Evolutionary conservation across 495 filamentous ascomycete genomes (phyloP).

Genomic region (Neurospora africana): DNA sequence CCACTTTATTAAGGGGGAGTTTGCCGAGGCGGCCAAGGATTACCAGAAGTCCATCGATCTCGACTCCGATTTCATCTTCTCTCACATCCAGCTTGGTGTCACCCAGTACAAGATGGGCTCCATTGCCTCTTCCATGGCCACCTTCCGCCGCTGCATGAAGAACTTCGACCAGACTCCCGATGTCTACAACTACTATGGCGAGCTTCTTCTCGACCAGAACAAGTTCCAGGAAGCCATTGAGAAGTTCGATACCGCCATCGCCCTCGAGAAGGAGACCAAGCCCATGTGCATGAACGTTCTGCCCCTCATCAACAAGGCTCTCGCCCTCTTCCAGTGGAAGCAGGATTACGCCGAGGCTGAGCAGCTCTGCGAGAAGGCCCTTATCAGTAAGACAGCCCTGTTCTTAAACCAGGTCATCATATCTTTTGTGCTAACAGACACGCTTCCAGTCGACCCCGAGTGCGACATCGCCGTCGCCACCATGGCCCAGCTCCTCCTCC

Average conservation of each 20-base stretch:
- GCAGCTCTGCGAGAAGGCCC: constrained; percentile 89
- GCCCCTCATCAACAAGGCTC: constrained; percentile 95
- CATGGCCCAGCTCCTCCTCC: constrained; percentile 96
- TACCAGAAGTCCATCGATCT: constrained; percentile 99
- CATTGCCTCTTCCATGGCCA: constrained; percentile 94
- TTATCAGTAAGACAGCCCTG: constrained; percentile 66
- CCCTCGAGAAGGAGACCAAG: constrained; percentile 93
- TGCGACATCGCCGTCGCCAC: constrained; percentile 98
- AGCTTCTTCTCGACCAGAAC: constrained; percentile 93
- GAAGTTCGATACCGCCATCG: constrained; percentile 95
- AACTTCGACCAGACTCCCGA: constrained; percentile 94
- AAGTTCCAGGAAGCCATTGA: constrained; percentile 93
- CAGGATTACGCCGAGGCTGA: constrained; percentile 91
- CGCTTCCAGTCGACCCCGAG: constrained; percentile 82
- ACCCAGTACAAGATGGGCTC: constrained; percentile 99
- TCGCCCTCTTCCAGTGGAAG: constrained; percentile 96
- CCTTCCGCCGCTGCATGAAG: constrained; percentile 95
- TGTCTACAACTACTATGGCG: constrained; percentile 99
- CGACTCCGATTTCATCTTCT: constrained; percentile 93
- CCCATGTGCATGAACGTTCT: constrained; percentile 94
- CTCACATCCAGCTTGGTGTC: constrained; percentile 97
- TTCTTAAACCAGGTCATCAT: not conserved
- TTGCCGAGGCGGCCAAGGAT: constrained; percentile 87
- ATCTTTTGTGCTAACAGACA: constrained; percentile 17
- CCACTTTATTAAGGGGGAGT: constrained; percentile 94